Evolutionary conservation across 2,329 filamentous ascomycete genomes (phyloP).

Genomic region (Penicillium janthinellum): DNA sequence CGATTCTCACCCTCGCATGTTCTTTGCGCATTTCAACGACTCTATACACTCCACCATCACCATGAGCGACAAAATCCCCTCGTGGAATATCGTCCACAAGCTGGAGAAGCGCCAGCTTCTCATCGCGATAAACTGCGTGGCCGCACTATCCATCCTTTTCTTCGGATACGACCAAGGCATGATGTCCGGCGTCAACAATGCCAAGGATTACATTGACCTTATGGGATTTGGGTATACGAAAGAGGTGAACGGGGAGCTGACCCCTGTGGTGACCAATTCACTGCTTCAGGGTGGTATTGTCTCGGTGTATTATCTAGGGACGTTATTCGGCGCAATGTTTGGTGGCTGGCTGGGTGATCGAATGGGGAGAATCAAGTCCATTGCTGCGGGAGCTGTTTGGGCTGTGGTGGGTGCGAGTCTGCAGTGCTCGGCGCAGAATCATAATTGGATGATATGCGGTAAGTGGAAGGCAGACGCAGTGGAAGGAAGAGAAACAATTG

Average conservation of each 20-base stretch:
- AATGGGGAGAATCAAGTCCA: slow-evolving; percentile 64
- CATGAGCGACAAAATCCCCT: slow-evolving; percentile 44
- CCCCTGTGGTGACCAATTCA: slow-evolving; percentile 60
- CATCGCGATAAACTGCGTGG: slow-evolving; percentile 64
- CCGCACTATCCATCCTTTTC: slow-evolving; percentile 68
- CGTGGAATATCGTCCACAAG: slow-evolving; percentile 55
- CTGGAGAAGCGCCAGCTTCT: slow-evolving; percentile 60
- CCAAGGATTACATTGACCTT: slow-evolving; percentile 63
- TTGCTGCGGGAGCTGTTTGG: slow-evolving; percentile 61
- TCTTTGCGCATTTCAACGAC: too few relatives aligned
- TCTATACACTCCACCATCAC: slow-evolving; percentile 5
- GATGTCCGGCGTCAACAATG: slow-evolving; percentile 67
- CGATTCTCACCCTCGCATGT: too few relatives aligned
- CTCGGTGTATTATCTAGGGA: slow-evolving; percentile 61
- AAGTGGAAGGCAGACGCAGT: slow-evolving; percentile 4
- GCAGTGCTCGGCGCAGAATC: slow-evolving; percentile 67
- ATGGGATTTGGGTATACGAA: slow-evolving; percentile 67
- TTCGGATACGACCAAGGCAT: slow-evolving; percentile 62
- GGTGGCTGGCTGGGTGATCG: slow-evolving; percentile 67
- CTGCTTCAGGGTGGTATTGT: slow-evolving; percentile 66
- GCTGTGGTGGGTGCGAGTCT: slow-evolving; percentile 63
- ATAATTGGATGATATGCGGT: slow-evolving; percentile 70
- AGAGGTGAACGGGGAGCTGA: slow-evolving; percentile 43
- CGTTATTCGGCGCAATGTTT: slow-evolving; percentile 63
- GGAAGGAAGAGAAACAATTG: not conserved